Evolutionary conservation across 108 stramenopile genomes (phyloP).

Genomic region (Chaetoceros muelleri): DNA sequence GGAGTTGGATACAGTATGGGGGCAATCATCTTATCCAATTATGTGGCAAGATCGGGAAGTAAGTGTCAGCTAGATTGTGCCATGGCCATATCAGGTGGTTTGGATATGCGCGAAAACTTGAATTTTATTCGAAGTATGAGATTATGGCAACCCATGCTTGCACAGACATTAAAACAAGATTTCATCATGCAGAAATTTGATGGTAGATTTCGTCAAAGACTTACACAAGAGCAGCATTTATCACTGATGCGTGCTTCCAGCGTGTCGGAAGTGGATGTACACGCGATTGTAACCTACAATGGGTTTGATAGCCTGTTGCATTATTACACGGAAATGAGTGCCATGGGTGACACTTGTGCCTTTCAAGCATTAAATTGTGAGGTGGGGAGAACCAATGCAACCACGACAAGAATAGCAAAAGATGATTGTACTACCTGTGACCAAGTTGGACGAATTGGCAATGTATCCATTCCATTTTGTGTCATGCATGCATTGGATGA

Average conservation of each 20-base stretch:
- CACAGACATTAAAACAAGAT: conserved; percentile 40
- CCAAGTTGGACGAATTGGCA: conserved; percentile 37
- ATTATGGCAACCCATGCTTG: conserved; percentile 88
- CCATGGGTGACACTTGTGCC: conserved; percentile 48
- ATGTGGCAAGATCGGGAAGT: conserved; percentile 60
- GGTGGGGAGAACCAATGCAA: not conserved
- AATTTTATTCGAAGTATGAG: conserved; percentile 53
- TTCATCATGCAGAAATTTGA: conserved; percentile 67
- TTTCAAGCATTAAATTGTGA: too few species aligned
- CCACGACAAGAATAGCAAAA: too few species aligned
- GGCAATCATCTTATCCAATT: conserved; percentile 78
- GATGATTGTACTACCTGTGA: too few species aligned
- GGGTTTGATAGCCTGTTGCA: conserved; percentile 55
- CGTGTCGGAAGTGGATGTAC: conserved; percentile 55
- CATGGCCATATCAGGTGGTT: conserved; percentile 62
- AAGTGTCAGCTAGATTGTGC: conserved; percentile 65
- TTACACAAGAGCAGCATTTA: conserved; percentile 41
- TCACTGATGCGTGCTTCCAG: conserved; percentile 47
- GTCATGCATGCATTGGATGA: conserved; percentile 74
- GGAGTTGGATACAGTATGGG: conserved; percentile 83
- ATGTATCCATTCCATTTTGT: conserved; percentile 49
- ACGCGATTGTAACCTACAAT: conserved; percentile 69
- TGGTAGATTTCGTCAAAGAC: conserved; percentile 34
- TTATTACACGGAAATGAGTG: conserved; percentile 75
- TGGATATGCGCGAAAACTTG: conserved; percentile 69